Evolutionary conservation across 768 basidiomycete genomes (phyloP), one percentile per base, ranked within the genome.

Genomic region (Phanerochaete sordida): DNA sequence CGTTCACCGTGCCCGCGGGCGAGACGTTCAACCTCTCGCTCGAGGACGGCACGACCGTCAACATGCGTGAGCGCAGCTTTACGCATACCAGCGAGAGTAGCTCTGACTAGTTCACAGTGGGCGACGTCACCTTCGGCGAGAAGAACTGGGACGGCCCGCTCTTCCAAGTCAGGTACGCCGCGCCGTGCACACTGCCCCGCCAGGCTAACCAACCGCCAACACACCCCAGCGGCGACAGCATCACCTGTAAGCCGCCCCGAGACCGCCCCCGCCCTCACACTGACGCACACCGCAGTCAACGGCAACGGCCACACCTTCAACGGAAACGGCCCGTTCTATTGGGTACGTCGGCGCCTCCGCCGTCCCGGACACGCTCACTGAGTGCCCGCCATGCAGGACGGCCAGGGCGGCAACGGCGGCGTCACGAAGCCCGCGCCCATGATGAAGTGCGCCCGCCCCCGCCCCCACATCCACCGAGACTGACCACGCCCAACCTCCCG

Each of bases 1-100:
- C 71, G 11, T 85, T 86, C 70, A 83, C 80, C 8, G 85, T 86
- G 35, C 81, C 84, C 13, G 80, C 76, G 33, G 84, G 83, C 15
- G 52, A 79, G 70, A 78, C 75, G 0, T 76, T 87, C 65, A 74
- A 72, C 16, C 76, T 88, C 30, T 63, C 69, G 21, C 73, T 87
- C 33, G 59, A 74, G 43, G 64, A 70, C 26, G 81, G 81, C 5
- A 80, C 84, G 1, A 84, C 77, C 3, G 86, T 88, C 60, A 86
- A 81, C 51, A 70, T 88, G 71, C 70, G 85, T 85, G 63, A 66
- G 82, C 72, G 21, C 27, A 12, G 16, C 15, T n/a, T 26, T 21
- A 53, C 52, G 6, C 24, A 30, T 50, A 12, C 23, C 6, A 2
- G 1, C 23, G 24, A 45, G 35, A 26, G 31, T 12, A 12, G 27